Conservation (phyloP, 441 rosid species). For the Jatropha multifida region DNA sequence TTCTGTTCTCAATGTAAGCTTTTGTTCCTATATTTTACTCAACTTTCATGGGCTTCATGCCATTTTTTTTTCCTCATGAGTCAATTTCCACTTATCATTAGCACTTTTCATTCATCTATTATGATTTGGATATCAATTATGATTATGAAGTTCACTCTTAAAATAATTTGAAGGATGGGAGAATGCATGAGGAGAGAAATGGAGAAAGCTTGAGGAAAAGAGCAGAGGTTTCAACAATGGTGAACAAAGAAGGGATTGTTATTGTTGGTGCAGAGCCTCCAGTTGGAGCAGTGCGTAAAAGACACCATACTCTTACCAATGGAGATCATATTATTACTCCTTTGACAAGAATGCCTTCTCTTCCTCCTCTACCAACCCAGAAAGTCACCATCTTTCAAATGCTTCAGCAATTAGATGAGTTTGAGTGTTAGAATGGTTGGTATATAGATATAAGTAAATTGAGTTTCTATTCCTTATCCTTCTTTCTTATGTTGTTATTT, state of each 20-base stretch:
- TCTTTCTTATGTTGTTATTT: background rate
- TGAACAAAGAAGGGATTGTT: slow-evolving; percentile 28
- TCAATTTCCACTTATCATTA: no score
- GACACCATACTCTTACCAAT: slow-evolving; percentile 63
- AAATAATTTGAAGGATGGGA: slow-evolving; percentile 27
- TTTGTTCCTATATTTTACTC: background rate
- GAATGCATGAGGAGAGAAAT: slow-evolving; percentile 27
- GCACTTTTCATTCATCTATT: no score
- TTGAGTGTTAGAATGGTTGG: slow-evolving; percentile 31
- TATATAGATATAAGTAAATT: background rate
- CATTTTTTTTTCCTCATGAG: no score
- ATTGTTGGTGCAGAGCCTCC: slow-evolving; percentile 35
- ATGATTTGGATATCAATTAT: no score
- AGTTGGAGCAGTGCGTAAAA: slow-evolving; percentile 63
- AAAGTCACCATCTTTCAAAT: slow-evolving; percentile 53
- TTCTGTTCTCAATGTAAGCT: slow-evolving; percentile 55
- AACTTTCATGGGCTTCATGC: no score
- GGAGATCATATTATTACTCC: slow-evolving; percentile 36
- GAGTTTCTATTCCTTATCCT: slow-evolving; percentile 1
- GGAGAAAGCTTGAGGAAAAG: slow-evolving; percentile 41
- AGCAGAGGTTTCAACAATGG: slow-evolving; percentile 34
- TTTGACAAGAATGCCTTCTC: slow-evolving; percentile 39
- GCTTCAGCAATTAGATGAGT: slow-evolving; percentile 56
- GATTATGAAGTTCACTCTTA: background rate
- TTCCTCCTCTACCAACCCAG: slow-evolving; percentile 35